phyloP scores from a whole-genome alignment of 371 early-diverging fungal genomes.

The Mortierella sp. region DNA sequence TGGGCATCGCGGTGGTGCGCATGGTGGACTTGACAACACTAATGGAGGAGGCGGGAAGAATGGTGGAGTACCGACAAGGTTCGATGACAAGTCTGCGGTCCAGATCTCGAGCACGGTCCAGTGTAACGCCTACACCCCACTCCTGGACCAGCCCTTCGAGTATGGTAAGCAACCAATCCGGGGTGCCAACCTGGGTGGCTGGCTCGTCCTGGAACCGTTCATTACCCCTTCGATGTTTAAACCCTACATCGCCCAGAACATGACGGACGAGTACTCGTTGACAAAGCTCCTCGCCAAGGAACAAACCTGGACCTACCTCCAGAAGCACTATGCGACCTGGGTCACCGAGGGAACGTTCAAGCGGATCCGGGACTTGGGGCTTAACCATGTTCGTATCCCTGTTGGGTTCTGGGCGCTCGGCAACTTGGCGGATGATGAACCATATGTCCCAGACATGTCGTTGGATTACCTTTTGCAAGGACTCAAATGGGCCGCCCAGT shows the following conservation, averaged over 20 bases:
- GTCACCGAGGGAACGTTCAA: constrained; percentile 78
- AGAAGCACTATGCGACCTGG: constrained; percentile 75
- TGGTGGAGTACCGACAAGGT: constrained; percentile 7
- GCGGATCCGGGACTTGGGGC: constrained; percentile 71
- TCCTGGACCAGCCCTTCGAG: constrained; percentile 65
- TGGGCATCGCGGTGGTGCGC: neutral
- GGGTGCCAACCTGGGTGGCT: constrained; percentile 81
- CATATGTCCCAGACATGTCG: constrained; percentile 70
- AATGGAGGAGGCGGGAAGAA: neutral
- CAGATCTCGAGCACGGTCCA: constrained; percentile 14
- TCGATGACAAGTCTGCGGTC: constrained; percentile 22
- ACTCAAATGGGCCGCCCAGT: constrained; percentile 77
- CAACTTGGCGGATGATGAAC: constrained; percentile 61
- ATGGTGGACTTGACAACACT: neutral
- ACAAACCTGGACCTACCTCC: constrained; percentile 64
- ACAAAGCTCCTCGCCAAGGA: constrained; percentile 70
- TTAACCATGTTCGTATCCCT: constrained; percentile 85
- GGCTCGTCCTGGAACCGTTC: constrained; percentile 82
- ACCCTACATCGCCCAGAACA: constrained; percentile 61
- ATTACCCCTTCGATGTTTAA: constrained; percentile 81
- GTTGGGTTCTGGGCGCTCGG: constrained; percentile 82
- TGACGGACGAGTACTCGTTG: constrained; percentile 76
- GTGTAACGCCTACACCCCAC: constrained; percentile 60
- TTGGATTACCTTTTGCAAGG: constrained; percentile 70
- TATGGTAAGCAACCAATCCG: constrained; percentile 72